Percentiles rank a stretch among this genome's conserved stretches.
Conservation (phyloP, 1,284 basidiomycete genomes). For the Marasmius sp. region DNA sequence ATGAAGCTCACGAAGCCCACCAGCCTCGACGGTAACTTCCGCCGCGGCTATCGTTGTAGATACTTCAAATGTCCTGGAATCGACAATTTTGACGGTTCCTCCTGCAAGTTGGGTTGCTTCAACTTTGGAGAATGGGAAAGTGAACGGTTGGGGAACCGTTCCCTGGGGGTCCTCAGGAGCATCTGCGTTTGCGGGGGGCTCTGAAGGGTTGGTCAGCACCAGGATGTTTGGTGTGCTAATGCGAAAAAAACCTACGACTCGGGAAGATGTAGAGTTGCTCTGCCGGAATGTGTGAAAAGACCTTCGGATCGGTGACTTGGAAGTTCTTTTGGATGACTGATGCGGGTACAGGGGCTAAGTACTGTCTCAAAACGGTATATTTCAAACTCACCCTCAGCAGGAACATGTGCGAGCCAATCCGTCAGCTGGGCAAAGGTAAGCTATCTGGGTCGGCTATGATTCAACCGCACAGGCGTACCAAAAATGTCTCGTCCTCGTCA, state of each 20-base stretch:
- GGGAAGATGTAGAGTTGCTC: slow-evolving; percentile 72
- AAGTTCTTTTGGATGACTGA: slow-evolving; percentile 74
- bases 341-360: slow-evolving; percentile 23
- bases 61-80: slow-evolving; percentile 46
- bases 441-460: slow-evolving; percentile 12
- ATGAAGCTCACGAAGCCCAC: slow-evolving; percentile 56
- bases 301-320: slow-evolving; percentile 44
- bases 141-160: slow-evolving; percentile 48
- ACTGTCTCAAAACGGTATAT: neutral
- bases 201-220: slow-evolving; percentile 23
- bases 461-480: slow-evolving; percentile 33
- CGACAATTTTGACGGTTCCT: slow-evolving; percentile 63
- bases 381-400: slow-evolving; percentile 35
- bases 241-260: slow-evolving; percentile 35
- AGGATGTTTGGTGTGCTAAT: slow-evolving; percentile 9
- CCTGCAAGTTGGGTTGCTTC: slow-evolving; percentile 50
- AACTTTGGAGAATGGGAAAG: slow-evolving; percentile 55
- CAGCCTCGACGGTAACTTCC: slow-evolving; percentile 67
- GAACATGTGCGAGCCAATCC: slow-evolving; percentile 67
- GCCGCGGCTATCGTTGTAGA: slow-evolving; percentile 63
- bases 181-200: slow-evolving; percentile 36
- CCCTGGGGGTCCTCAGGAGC: slow-evolving; percentile 51
- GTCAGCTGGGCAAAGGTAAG: slow-evolving; percentile 41
- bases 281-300: slow-evolving; percentile 58
- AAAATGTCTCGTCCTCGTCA: slow-evolving; percentile 68